A percentile compares a stretch with the other conserved stretches of the same genome.
Evolutionary conservation across 495 filamentous ascomycete genomes (phyloP).

Genomic region (Cladorrhinum samala): DNA sequence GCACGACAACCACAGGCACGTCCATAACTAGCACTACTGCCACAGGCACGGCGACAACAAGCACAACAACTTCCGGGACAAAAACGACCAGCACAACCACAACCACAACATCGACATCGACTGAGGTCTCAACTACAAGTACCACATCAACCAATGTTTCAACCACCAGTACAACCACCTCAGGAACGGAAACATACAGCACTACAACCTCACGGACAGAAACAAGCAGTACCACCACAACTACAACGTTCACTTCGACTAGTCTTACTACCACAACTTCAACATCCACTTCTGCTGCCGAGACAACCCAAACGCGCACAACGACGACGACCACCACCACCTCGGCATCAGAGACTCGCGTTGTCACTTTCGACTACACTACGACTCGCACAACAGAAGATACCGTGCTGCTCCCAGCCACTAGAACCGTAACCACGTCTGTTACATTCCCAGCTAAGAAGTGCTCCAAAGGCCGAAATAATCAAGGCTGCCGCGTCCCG

Average conservation of each 20-base stretch:
- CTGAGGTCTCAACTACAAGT: not conserved
- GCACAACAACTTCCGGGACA: not conserved
- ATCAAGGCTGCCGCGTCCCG: not conserved
- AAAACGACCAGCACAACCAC: not conserved
- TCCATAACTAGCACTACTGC: not conserved
- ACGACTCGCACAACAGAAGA: not conserved
- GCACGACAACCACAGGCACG: not conserved
- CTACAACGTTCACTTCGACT: not conserved
- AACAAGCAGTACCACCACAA: not conserved
- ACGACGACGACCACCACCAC: not conserved
- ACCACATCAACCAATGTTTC: not conserved
- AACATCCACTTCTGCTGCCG: not conserved
- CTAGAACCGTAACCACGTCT: not conserved
- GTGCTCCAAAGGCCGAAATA: not conserved
- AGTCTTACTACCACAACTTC: not conserved
- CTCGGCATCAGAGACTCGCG: not conserved
- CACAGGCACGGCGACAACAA: not conserved
- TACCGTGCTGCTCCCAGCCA: not conserved
- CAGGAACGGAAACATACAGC: not conserved
- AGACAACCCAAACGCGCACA: not conserved
- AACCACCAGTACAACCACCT: not conserved
- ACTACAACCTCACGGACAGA: not conserved
- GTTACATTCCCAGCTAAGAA: not conserved
- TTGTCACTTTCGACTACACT: not conserved
- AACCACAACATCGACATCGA: not conserved